Evolutionary conservation across 2,329 filamentous ascomycete species (phyloP), one percentile per base, ranked within the genome.

Genomic region (Beauveria caledonica): DNA sequence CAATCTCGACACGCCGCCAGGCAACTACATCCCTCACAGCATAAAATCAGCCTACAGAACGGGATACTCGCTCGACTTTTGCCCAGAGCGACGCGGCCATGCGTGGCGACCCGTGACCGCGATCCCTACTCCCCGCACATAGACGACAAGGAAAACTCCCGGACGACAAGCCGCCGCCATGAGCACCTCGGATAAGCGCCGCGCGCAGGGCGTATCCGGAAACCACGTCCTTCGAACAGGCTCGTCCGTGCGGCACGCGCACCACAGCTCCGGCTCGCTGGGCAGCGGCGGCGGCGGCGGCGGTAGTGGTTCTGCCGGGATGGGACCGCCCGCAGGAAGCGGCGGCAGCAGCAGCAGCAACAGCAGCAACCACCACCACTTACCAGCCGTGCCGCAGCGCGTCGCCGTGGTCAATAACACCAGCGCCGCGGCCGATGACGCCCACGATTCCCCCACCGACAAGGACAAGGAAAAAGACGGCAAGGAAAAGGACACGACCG

Each of bases 161-260:
- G 27, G 17, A 52, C 23, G 33, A 21, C 8, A 6, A 36, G 33
- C 33, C 33, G 33, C 55, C 48, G 51, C 62, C 54, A 78, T 78
- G 76, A 75, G 72, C 63, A 65, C 70, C 49, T 69, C 76, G 51
- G 76, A 80, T 62, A 80, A 78, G 70, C 77, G 77, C 66, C 76
- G 77, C 63, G 71, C 68, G 59, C 68, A 65, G 42, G 48, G 64
- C 56, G 42, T 29, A 21, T 29, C 45, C 9, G 69, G 68, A 59
- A 62, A 64, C 63, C 67, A 67, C 62, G 61, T 63, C 61, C 64
- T 65, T 59, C 67, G 66, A 40, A 58, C 67, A 6, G 62, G 62
- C 4, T 52, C 64, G 9, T 65, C 53, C n/a, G n/a, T 27, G 5
- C 52, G 59, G 6, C 59, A 61, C 29, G 23, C 23, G 5, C 45